Evolutionary conservation across 306 rosid species (phyloP).

Genomic region (Vigna angularis): DNA sequence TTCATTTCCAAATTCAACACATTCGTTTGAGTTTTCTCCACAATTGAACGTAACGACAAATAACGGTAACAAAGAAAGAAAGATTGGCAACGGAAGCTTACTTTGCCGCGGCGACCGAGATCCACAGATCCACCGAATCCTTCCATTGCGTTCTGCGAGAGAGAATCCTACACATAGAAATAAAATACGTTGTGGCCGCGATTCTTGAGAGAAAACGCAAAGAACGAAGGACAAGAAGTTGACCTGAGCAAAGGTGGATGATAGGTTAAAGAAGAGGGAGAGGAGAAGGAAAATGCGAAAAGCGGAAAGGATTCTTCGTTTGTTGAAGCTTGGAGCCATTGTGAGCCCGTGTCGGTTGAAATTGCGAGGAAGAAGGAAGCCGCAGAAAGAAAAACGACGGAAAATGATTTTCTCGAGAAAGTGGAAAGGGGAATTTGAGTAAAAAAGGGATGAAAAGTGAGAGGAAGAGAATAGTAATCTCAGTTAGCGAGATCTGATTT

Average conservation of each 20-base stretch:
- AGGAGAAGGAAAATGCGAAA: conserved; percentile 50
- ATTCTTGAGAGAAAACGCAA: not conserved
- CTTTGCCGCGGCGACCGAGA: conserved; percentile 95
- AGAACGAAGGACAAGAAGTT: not conserved
- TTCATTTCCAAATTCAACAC: conserved; percentile 4
- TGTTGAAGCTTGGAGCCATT: conserved; percentile 52
- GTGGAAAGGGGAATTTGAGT: conserved; percentile 8
- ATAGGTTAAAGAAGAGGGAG: conserved; percentile 33
- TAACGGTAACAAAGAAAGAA: not conserved
- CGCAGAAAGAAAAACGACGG: conserved; percentile 16
- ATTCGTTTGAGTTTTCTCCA: conserved; percentile 6
- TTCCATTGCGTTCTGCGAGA: conserved; percentile 49
- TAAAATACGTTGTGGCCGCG: conserved; percentile 29
- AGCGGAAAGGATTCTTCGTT: conserved; percentile 36
- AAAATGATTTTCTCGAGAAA: conserved; percentile 22
- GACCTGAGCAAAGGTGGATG: conserved; percentile 62
- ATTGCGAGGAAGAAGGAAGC: conserved; percentile 24
- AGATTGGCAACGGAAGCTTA: conserved; percentile 32
- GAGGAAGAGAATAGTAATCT: not conserved
- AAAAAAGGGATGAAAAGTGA: not conserved
- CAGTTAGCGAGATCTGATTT: conserved; percentile 17
- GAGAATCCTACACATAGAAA: conserved; percentile 51
- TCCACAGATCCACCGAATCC: conserved; percentile 60
- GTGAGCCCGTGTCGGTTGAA: conserved; percentile 9
- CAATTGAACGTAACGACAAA: conserved; percentile 18